phyloP scores from a whole-genome alignment of 2,329 filamentous ascomycete species.

The Fusarium veterinarium region DNA sequence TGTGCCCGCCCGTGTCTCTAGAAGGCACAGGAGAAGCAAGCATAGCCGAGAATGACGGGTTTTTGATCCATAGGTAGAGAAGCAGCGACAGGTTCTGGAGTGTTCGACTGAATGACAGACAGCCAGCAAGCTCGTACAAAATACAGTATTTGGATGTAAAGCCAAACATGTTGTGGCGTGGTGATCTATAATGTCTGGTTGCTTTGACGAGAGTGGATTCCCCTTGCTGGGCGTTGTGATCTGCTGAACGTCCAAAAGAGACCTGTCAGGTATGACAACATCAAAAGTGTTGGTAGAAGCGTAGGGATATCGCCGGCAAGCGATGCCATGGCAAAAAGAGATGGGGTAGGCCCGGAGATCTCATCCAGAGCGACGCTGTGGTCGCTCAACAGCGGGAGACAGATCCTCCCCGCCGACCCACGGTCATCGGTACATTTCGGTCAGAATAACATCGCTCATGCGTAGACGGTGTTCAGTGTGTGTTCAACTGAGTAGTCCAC shows the following conservation, averaged over 20 bases:
- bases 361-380: conserved; percentile 33
- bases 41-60: conserved; percentile 40
- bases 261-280: conserved; percentile 37
- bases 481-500: conserved; percentile 4
- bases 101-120: conserved; percentile 15
- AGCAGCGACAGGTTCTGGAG: conserved; percentile 23
- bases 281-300: conserved; percentile 16
- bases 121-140: conserved; percentile 27
- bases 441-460: conserved; percentile 29
- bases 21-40: conserved; percentile 36
- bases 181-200: conserved; percentile 28
- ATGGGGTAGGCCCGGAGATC: conserved; percentile 36
- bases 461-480: conserved; percentile 2
- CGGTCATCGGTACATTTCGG: conserved; percentile 17
- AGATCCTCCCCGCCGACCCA: conserved; percentile 37
- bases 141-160: conserved; percentile 30
- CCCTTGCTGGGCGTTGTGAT: conserved; percentile 19
- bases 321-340: conserved; percentile 29
- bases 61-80: conserved; percentile 23
- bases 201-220: conserved; percentile 38
- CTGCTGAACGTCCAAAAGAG: conserved; percentile 28
- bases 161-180: conserved; percentile 31
- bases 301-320: conserved; percentile 31
- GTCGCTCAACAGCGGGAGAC: conserved; percentile 39
- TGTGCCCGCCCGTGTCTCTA: conserved; percentile 25